A percentile compares a stretch with the other conserved stretches of the same genome.
Conservation (phyloP, 2,329 filamentous ascomycete genomes). For the Talaromyces verruculosus region DNA sequence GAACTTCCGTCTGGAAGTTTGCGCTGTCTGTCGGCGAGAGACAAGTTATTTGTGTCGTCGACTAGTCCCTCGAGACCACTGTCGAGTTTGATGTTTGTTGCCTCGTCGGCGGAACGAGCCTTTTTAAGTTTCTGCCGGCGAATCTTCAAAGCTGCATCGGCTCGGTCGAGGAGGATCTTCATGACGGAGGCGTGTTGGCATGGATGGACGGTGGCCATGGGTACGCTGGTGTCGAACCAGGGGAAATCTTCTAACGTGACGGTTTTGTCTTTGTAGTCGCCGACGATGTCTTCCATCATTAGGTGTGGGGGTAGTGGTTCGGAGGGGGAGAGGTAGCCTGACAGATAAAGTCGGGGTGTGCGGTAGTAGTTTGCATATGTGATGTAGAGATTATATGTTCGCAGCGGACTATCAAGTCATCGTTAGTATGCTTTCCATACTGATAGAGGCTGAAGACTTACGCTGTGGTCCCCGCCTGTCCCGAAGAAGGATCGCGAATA, state of each 20-base stretch:
- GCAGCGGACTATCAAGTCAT: constrained; percentile 62
- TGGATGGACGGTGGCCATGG: constrained; percentile 95
- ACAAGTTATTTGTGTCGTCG: constrained; percentile 69
- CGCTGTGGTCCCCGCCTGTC: constrained; percentile 53
- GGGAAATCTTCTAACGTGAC: constrained; percentile 97
- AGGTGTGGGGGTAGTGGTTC: constrained; percentile 77
- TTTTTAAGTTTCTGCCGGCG: constrained; percentile 76
- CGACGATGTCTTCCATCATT: constrained; percentile 97
- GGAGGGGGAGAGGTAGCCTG: constrained; percentile 73
- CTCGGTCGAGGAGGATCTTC: constrained; percentile 94
- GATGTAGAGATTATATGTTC: constrained; percentile 98
- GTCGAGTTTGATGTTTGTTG: constrained; percentile 48
- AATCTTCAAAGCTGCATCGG: constrained; percentile 87
- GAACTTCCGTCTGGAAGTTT: constrained; percentile 6
- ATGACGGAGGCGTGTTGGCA: constrained; percentile 98
- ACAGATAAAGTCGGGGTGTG: constrained; percentile 91
- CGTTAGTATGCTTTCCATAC: not conserved
- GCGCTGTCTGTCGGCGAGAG: constrained; percentile 52
- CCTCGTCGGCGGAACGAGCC: constrained; percentile 50
- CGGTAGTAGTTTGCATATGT: constrained; percentile 97
- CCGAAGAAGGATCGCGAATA: constrained; percentile 67
- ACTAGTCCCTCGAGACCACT: constrained; percentile 81
- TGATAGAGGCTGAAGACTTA: constrained; percentile 39
- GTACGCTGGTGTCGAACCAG: constrained; percentile 85
- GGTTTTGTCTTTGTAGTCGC: constrained; percentile 97